Percentiles rank a stretch among this genome's conserved stretches.
Conservation (phyloP, 2,329 filamentous ascomycete genomes). For the Apiospora sp. region DNA sequence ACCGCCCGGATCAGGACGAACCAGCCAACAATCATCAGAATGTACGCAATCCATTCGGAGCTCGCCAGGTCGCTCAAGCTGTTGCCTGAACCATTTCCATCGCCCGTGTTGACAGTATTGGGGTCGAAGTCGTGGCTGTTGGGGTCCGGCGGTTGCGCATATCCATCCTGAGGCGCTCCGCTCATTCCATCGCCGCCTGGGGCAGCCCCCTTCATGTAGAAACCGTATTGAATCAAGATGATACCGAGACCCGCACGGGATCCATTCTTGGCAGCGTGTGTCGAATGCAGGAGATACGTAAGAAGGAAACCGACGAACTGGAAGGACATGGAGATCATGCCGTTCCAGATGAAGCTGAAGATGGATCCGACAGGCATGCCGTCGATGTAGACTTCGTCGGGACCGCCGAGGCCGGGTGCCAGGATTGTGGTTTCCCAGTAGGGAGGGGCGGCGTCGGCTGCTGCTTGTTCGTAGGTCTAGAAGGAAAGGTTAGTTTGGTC, state of each 20-base stretch:
- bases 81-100: constrained; percentile 48
- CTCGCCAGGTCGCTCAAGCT: constrained; percentile 68
- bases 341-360: constrained; percentile 90
- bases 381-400: constrained; percentile 96
- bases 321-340: constrained; percentile 97
- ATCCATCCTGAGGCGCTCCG: constrained; percentile 59
- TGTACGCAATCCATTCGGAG: constrained; percentile 89
- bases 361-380: constrained; percentile 90
- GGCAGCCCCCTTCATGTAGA: constrained; percentile 82
- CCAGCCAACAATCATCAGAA: constrained; percentile 97
- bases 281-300: constrained; percentile 97
- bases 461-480: constrained; percentile 97
- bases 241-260: constrained; percentile 93
- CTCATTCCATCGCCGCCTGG: constrained; percentile 54
- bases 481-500: constrained; percentile 44
- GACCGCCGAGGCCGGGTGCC: constrained; percentile 86
- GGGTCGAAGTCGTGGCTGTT: constrained; percentile 91
- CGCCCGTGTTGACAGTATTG: constrained; percentile 59
- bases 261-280: constrained; percentile 97
- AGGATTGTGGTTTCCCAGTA: constrained; percentile 99
- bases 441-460: constrained; percentile 91
- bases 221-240: constrained; percentile 94
- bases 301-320: constrained; percentile 95
- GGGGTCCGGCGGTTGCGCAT: constrained; percentile 80
- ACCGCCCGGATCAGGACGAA: constrained; percentile 96